Base-by-base conservation (phyloP, 2,329 filamentous ascomycete genomes). In the Neopestalotiopsis rosae region DNA sequence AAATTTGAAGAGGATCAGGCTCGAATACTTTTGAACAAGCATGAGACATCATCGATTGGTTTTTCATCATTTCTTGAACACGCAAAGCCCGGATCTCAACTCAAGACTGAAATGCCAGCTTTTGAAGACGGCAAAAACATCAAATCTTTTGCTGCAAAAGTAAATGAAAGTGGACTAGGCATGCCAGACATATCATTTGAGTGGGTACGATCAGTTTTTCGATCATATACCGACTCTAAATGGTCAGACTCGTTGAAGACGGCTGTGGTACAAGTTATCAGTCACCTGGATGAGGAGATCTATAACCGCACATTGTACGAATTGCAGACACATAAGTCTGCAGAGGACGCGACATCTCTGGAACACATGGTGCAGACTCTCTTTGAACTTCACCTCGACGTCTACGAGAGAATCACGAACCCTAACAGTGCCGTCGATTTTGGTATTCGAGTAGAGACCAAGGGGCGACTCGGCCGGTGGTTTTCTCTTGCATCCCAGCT, bases 21-120 rank as follows among this genome's bases (percentile, higher is more conserved):
- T 0, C 85, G 83, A 70, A 80, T 87, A 5, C 76, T 90, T 12
- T 77, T 89, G 13, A 85, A 81, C 70, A 89, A 88, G 71, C 85
- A 86, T 67, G 86, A 88, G 61, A 80, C 83, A 28, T 81, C 85
- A 0, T 83, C 84, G 12, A 79, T 88, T 38, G 87, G 87, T 9
- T 81, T 90, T 17, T 88, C 86, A 1, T 89, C 88, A 4, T 91
- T 91, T 72, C 82, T 91, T 4, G 89, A 91, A 72, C 88, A 91
- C 73, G 86, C 88, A 1, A 90, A 90, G 71, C 81, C 86, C 0
- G 84, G 84, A 3, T 83, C 86, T 0, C 85, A 88, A 72, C 84
- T 86, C 64, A 80, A 83, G 28, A 79, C 80, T 1, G 82, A 81
- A n/a, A 82, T 81, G 2, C 80, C 84, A 0, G 72, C 76, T 0